These are phyloP conservation scores for Myrica gale DNA, from an alignment of 306 rosid genomes.

Conservation along the genomic window DNA sequence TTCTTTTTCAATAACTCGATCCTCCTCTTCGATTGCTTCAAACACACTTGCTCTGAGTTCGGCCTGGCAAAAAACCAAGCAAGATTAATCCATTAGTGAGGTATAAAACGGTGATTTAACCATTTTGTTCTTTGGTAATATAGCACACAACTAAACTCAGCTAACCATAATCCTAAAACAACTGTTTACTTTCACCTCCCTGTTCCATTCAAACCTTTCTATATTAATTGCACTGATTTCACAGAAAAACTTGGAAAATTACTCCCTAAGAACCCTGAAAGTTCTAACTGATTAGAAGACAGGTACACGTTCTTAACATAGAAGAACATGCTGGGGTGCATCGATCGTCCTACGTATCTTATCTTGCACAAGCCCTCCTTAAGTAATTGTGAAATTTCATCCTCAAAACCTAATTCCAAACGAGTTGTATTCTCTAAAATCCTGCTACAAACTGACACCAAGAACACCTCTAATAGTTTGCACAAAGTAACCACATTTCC, in stretches of 20 bases:
- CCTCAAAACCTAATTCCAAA: background rate
- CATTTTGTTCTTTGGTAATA: background rate
- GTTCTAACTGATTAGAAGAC: background rate
- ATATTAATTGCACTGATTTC: no score
- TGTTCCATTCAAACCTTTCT: background rate
- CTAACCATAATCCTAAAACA: background rate
- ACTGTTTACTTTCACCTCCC: background rate
- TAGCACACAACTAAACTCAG: background rate
- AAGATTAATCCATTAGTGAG: conserved; percentile 1
- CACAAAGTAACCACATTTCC: conserved; percentile 9
- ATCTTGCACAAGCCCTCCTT: background rate
- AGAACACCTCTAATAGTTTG: background rate
- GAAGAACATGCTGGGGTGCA: background rate
- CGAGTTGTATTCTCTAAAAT: background rate
- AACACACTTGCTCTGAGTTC: conserved; percentile 96
- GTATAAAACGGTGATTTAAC: background rate
- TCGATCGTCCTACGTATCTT: conserved; percentile 4
- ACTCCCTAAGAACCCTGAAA: background rate
- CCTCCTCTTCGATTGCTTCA: conserved; percentile 99
- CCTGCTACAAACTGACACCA: background rate
- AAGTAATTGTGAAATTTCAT: background rate
- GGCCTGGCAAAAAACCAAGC: conserved; percentile 48
- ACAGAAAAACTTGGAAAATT: background rate
- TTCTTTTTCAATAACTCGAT: conserved; percentile 81
- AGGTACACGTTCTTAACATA: background rate